Percentiles rank a stretch among this genome's conserved stretches.
Evolutionary conservation across 148 eudicot genomes (phyloP).

Genomic region (Vaccinium corymbosum): DNA sequence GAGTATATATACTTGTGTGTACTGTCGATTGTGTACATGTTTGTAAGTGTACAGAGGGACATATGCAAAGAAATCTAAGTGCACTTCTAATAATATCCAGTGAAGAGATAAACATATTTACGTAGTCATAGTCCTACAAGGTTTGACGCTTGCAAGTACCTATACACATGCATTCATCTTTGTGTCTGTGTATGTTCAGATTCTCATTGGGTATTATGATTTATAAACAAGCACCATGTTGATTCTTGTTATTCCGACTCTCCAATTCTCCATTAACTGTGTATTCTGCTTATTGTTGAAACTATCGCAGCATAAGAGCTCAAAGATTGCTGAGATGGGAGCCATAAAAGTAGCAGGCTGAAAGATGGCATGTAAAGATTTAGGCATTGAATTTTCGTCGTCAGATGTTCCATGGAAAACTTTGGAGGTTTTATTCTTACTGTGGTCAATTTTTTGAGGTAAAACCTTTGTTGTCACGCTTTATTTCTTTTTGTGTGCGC

Average conservation of each 20-base stretch:
- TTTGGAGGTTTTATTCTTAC: slow-evolving; percentile 22
- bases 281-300: slow-evolving; percentile 16
- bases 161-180: background rate
- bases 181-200: background rate
- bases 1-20: background rate
- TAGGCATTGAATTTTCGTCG: slow-evolving; percentile 15
- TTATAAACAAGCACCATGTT: background rate
- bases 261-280: slow-evolving; percentile 9
- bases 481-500: background rate
- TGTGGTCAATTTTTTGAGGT: slow-evolving; percentile 32
- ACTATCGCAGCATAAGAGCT: slow-evolving; percentile 77
- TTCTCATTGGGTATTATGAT: background rate
- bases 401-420: slow-evolving; percentile 46
- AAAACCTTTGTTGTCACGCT: slow-evolving; percentile 7
- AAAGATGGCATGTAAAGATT: slow-evolving; percentile 29
- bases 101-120: background rate
- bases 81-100: background rate
- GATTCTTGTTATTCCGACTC: background rate
- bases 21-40: background rate
- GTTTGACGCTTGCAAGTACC: background rate
- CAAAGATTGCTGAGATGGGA: slow-evolving; percentile 82
- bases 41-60: background rate
- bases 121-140: background rate
- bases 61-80: background rate
- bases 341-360: slow-evolving; percentile 79